Percentiles rank a stretch among this genome's conserved stretches.
Evolutionary conservation across 164 flowering plant genomes (phyloP).

Genomic region (Tetrastigma voinierianum): DNA sequence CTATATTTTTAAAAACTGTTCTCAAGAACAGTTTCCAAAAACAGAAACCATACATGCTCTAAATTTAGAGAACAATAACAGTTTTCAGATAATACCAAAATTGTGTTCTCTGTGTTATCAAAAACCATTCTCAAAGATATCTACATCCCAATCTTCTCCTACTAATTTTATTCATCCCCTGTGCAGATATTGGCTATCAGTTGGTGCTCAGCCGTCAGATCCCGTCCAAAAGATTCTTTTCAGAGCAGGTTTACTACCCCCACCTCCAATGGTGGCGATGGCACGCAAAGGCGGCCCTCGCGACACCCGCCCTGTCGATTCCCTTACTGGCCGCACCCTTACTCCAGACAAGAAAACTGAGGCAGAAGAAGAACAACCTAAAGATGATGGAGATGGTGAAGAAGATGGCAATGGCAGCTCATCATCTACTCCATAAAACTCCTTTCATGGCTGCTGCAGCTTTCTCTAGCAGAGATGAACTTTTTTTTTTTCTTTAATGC

Average conservation of each 20-base stretch:
- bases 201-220: conserved; percentile 81
- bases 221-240: conserved; percentile 69
- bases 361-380: conserved; percentile 14
- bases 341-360: conserved; percentile 21
- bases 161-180: background rate
- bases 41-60: too few relatives aligned
- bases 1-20: too few relatives aligned
- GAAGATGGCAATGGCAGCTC: conserved; percentile 4
- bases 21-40: too few relatives aligned
- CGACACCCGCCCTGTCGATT: conserved; percentile 67
- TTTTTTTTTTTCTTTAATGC: too few relatives aligned
- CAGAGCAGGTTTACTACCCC: conserved; percentile 76
- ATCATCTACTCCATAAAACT: background rate
- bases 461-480: too few relatives aligned
- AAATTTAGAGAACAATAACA: too few relatives aligned
- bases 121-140: too few relatives aligned
- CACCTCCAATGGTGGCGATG: conserved; percentile 94
- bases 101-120: too few relatives aligned
- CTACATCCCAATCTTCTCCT: background rate
- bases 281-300: conserved; percentile 90
- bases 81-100: too few relatives aligned
- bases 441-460: too few relatives aligned
- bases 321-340: conserved; percentile 63
- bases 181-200: conserved; percentile 72
- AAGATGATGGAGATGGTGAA: conserved; percentile 14